Base-by-base conservation (phyloP, 805 yeast genomes). In the Candida bentonensis region DNA sequence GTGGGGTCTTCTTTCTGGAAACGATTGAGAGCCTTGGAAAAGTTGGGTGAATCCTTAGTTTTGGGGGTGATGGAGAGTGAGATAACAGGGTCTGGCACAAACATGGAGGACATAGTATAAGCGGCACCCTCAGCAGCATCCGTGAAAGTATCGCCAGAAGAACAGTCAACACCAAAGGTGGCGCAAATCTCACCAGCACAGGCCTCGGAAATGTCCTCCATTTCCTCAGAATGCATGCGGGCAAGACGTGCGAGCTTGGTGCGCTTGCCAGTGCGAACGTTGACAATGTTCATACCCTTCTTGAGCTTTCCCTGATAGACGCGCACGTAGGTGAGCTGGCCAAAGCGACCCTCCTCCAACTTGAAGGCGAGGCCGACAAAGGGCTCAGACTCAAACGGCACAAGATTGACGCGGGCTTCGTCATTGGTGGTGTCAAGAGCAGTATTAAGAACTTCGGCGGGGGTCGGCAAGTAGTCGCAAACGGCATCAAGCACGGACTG, bases 1-100 rank as follows among this genome's bases (percentile, higher is more conserved):
- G 99, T 92, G 42, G 99, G 99, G 66, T 92, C 99, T 64, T 92
- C 99, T 63, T 89, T 89, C 66, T 92, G 98, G 75, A 92, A 92
- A 53, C 97, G 74, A 66, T 87, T 88, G 69, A 92, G 78, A 44
- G 99, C 99, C 65, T 89, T 92, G 25, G 97, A 87, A 62, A 92
- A 92, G 62, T 87, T 86, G 46, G 84, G 75, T 17, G 79, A 73
- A 61, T 92, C 97, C 58, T 82, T 85, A 33, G 87, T 69, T 61
- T 82, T 82, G 44, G 99, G 98, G 28, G 78, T 72, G 56, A 92
- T 82, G 15, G 96, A 81, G 47, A 92, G 70, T 4, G 98, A 92
- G 44, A 92, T 89, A 51, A 92, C 99, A 1, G 99, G 95, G 63
- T 92, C 99, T 4, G 99, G 99, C 49, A 92, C 98, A 66, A 72